Base-by-base conservation (phyloP, 2,329 filamentous ascomycete genomes). In the Graphilbum sp. region DNA sequence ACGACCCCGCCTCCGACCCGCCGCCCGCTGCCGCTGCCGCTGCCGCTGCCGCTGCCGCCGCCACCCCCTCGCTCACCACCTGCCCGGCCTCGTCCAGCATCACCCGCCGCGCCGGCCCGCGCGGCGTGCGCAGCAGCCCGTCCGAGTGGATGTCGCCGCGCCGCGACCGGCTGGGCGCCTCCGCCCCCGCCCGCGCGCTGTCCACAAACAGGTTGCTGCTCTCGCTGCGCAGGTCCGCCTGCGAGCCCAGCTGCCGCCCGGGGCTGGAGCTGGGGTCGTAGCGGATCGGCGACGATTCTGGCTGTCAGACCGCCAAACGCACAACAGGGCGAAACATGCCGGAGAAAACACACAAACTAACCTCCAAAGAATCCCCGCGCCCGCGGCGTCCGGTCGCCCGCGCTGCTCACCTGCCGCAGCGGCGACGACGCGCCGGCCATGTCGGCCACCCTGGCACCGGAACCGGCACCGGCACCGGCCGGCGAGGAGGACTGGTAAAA, bases 211-310 rank as follows among this genome's bases (percentile, higher is more conserved):
- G 67, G 5, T 77, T 82, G 52, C 86, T 94, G 61, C 79, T 85
- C 52, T 85, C 84, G 55, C 82, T 92, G 48, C 74, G 74, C 43
- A 84, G 65, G 53, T 88, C 77, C 37, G 81, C 79, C 46, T 78
- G 75, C 13, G 41, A 36, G 37, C 45, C 70, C 58, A 45, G 63
- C 65, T 52, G 40, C 36, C 73, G 74, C n/a, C 74, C 76, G 20
- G 85, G 84, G 52, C 83, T 93, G 29, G 88, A 94, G 57, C 85
- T 94, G 27, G 85, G 76, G 40, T 84, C 83, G 54, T 95, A 96
- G 55, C 78, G 75, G 47, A 96, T 84, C 2, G 88, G 88, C 1
- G 88, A 96, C 0, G 88, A 96, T 52, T 87, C 88, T 94, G 47
- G 30, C 5, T 10, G 30, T 29, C 13, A n/a, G 11, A 24, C 5